phyloP scores from a whole-genome alignment of 345 rosid species.

The Linum usitatissimum region DNA sequence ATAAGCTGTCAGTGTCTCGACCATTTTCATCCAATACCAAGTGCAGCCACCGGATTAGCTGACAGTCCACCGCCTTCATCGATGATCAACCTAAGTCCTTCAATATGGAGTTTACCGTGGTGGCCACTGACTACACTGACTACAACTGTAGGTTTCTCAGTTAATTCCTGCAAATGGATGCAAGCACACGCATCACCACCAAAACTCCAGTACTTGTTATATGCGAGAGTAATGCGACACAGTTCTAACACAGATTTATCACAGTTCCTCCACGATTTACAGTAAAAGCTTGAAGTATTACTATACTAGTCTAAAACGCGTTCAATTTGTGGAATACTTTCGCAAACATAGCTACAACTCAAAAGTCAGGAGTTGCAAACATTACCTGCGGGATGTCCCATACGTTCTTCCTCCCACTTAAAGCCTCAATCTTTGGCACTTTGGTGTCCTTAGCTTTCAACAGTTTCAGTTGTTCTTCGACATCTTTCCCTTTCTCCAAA shows the following conservation, averaged over 20 bases:
- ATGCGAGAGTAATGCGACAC: too few species aligned
- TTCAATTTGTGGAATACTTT: too few species aligned
- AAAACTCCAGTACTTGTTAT: too few species aligned
- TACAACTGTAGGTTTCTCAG: too few species aligned
- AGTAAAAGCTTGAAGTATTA: too few species aligned
- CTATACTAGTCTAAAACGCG: too few species aligned
- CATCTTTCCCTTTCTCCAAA: conserved; percentile 43
- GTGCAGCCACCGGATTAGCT: conserved; percentile 64
- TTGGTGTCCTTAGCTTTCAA: conserved; percentile 53
- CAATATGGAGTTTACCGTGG: conserved; percentile 72
- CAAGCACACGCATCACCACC: too few species aligned
- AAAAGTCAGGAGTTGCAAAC: neutral
- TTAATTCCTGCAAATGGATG: neutral
- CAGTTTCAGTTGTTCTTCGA: conserved; percentile 37
- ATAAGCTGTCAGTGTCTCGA: conserved; percentile 43
- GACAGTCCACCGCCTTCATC: conserved; percentile 78
- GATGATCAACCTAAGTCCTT: conserved; percentile 65
- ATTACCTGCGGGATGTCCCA: conserved; percentile 80
- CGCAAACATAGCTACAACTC: too few species aligned
- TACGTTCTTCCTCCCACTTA: conserved; percentile 56
- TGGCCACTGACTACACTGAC: conserved; percentile 31
- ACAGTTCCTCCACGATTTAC: too few species aligned
- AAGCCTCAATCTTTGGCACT: conserved; percentile 47
- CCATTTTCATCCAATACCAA: conserved; percentile 44
- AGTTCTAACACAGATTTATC: too few species aligned